Conservation (phyloP, 169 alveolate species). For the Plasmodium inui region DNA sequence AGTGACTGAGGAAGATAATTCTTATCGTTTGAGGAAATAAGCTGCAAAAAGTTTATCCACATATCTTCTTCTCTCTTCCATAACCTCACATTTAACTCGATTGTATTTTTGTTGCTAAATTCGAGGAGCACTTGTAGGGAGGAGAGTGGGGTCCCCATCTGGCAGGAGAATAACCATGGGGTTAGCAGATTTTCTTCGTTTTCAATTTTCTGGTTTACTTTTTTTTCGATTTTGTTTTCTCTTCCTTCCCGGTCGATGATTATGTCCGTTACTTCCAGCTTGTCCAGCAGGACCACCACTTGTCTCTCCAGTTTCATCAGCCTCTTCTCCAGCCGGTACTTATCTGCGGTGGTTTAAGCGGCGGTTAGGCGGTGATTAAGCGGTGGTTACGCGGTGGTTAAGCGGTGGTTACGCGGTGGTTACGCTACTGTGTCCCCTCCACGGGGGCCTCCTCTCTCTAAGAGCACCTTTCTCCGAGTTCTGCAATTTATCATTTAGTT, state of each 20-base stretch:
- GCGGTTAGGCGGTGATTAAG: not conserved
- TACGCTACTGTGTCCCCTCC: not conserved
- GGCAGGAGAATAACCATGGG: slow-evolving; percentile 93
- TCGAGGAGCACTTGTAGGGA: slow-evolving; percentile 91
- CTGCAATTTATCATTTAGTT: slow-evolving; percentile 90
- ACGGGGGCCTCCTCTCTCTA: not conserved
- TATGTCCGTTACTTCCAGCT: slow-evolving; percentile 63
- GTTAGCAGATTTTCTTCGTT: slow-evolving; percentile 86
- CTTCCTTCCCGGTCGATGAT: not conserved
- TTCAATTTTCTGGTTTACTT: slow-evolving; percentile 75
- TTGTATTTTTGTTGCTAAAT: slow-evolving; percentile 87
- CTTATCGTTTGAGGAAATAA: slow-evolving; percentile 79
- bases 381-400: not conserved
- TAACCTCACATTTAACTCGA: slow-evolving; percentile 88
- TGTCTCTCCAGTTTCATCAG: slow-evolving; percentile 81
- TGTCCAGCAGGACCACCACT: slow-evolving; percentile 77
- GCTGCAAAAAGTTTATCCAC: slow-evolving; percentile 90
- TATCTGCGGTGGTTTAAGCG: not conserved
- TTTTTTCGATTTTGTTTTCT: slow-evolving; percentile 25
- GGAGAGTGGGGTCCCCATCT: slow-evolving; percentile 92
- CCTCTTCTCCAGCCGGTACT: slow-evolving; percentile 56
- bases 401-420: not conserved
- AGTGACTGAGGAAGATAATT: slow-evolving; percentile 43
- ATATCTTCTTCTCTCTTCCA: slow-evolving; percentile 93
- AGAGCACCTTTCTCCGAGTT: slow-evolving; percentile 89